phyloP scores from a whole-genome alignment of 305 asterid species.

The Salvia sclarea region DNA sequence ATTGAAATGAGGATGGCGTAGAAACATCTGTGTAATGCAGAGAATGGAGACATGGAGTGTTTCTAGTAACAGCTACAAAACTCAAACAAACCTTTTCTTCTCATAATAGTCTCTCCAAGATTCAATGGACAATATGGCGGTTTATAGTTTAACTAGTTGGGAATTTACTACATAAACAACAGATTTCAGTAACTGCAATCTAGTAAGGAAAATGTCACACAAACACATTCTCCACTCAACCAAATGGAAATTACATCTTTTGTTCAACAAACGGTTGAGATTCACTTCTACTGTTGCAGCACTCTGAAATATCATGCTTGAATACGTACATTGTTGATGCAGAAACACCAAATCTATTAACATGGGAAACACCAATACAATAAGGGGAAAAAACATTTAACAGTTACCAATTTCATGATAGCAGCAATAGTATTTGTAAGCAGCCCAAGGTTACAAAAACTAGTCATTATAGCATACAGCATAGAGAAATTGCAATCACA shows the following conservation, averaged over 20 bases:
- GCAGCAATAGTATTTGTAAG: slow-evolving; percentile 3
- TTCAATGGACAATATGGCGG: background rate
- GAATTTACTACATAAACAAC: background rate
- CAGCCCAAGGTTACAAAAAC: slow-evolving; percentile 8
- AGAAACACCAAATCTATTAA: background rate
- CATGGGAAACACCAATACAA: background rate
- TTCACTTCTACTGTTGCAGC: background rate
- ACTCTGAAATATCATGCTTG: background rate
- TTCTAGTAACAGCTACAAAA: background rate
- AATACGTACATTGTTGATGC: background rate
- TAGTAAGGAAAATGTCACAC: background rate
- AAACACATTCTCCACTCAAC: background rate
- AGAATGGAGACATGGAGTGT: background rate
- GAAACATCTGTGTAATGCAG: background rate
- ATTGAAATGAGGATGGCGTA: background rate
- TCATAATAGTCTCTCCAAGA: background rate
- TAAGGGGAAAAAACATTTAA: background rate
- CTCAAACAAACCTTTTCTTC: background rate
- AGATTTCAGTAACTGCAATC: background rate
- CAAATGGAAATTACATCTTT: background rate
- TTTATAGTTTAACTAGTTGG: slow-evolving; percentile 1
- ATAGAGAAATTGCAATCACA: slow-evolving; percentile 15
- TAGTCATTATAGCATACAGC: slow-evolving; percentile 3
- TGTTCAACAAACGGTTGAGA: background rate
- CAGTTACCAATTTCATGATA: background rate